These are phyloP conservation scores for Aspergillus cavernicola DNA, from an alignment of 495 filamentous ascomycete genomes.

Conservation along the genomic window DNA sequence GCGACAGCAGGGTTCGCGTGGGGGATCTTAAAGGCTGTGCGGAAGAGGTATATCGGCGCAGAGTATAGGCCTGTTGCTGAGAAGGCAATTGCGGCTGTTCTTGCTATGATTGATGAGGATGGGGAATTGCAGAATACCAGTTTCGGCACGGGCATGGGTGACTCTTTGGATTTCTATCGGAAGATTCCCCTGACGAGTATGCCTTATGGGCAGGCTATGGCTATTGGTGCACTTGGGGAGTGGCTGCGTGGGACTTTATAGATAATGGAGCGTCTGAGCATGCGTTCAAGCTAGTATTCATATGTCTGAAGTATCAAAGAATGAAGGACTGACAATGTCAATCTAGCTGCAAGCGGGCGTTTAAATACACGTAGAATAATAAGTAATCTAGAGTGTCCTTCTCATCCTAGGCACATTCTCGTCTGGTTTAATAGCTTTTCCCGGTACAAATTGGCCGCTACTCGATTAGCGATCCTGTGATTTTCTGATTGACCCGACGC, in stretches of 20 bases:
- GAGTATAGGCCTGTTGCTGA: constrained; percentile 50
- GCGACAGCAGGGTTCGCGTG: constrained; percentile 75
- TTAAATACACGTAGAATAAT: no score
- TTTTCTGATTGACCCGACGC: no score
- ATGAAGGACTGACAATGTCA: no score
- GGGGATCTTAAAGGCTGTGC: constrained; percentile 65
- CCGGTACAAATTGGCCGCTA: no score
- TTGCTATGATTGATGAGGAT: constrained; percentile 53
- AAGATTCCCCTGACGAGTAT: constrained; percentile 66
- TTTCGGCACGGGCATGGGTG: constrained; percentile 71
- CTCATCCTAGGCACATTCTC: no score
- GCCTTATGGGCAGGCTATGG: constrained; percentile 79
- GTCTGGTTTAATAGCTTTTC: no score
- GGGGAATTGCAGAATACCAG: constrained; percentile 67
- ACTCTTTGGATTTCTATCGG: constrained; percentile 63
- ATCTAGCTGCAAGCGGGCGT: no score
- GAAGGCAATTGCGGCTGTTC: constrained; percentile 56
- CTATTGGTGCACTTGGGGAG: constrained; percentile 67
- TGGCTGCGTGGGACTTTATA: constrained; percentile 53
- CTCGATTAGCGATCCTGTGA: no score
- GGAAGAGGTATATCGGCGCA: constrained; percentile 60
- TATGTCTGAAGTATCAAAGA: no score
- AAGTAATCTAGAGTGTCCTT: no score
- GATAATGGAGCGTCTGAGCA: no score
- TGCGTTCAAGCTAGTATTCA: no score